Base-by-base conservation (phyloP, 2,329 filamentous ascomycete species). In the Tolypocladium nubicola region DNA sequence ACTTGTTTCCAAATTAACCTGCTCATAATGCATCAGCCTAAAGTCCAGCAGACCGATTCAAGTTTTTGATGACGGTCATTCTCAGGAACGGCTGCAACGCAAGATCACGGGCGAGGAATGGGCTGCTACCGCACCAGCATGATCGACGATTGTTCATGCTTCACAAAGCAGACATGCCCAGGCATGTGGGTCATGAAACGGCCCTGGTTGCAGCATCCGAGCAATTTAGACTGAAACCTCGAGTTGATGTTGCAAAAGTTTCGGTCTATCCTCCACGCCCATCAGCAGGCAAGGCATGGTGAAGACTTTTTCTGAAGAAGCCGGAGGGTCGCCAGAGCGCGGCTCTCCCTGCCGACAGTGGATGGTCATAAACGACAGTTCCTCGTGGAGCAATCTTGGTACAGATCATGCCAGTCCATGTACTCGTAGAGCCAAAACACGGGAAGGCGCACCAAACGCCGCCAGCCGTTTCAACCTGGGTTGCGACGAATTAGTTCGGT, bases 161-260 rank as follows among this genome's bases (percentile, higher is more conserved):
- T 47, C 35, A 41, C 14, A 19, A 49, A 49, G 35, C 26, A 30
- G 33, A n/a, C 19, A 23, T 37, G n/a, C 35, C 52, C 21, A 53
- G 33, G 37, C 47, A 41, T 49, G 33, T 11, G 56, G 43, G 33
- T 38, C 39, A 52, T 57, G 57, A 60, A 59, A 59, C 59, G 50
- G 53, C 35, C 35, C 43, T 13, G 53, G 50, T 59, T 43, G 52
- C 49, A 43, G 47, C 47, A 52, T 52, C 19, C 30, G 19, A 37
- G 19, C 19, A 50, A 21, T n/a, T 4, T 4, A 37, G 47, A 37
- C 47, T 52, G 30, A 30, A 52, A 35, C 19, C 9, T 52, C 30
- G 19, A 37, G 30, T 37, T 52, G 47, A 19, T 11, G 19, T 21
- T n/a, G 47, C 19, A 52, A 7, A 7, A 21, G 47, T 37, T 52